Evolutionary conservation across 148 eudicot species (phyloP).

Genomic region (Simmondsia chinensis): DNA sequence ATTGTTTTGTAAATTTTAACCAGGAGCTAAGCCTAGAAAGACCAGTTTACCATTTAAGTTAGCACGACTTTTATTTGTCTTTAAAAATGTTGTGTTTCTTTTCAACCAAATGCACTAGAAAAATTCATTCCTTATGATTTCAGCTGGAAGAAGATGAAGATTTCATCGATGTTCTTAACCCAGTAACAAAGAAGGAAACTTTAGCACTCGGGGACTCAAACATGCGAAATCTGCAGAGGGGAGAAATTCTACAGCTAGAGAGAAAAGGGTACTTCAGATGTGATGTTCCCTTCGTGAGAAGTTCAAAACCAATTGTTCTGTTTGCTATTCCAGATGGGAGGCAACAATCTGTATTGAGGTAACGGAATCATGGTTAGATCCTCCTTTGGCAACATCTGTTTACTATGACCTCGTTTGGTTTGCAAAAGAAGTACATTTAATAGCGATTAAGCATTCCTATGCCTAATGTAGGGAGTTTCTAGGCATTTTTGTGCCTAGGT

Average conservation of each 20-base stretch:
- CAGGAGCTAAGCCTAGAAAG: too few relatives aligned
- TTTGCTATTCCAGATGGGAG: conserved; percentile 89
- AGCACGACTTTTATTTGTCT: background rate
- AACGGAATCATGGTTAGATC: background rate
- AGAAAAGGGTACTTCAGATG: conserved; percentile 93
- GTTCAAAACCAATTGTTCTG: conserved; percentile 72
- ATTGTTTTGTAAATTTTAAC: too few relatives aligned
- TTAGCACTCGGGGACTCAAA: conserved; percentile 82
- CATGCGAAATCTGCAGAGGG: conserved; percentile 76
- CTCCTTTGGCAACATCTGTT: background rate
- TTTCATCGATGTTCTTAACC: conserved; percentile 74
- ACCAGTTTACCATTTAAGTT: too few relatives aligned
- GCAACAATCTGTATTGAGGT: conserved; percentile 52
- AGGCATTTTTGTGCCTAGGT: too few relatives aligned
- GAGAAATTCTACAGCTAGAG: conserved; percentile 84
- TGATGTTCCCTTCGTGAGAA: conserved; percentile 65
- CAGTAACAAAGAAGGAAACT: conserved; percentile 65
- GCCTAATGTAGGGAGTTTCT: too few relatives aligned
- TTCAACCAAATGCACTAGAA: too few relatives aligned
- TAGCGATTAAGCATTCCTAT: too few relatives aligned
- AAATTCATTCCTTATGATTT: too few relatives aligned
- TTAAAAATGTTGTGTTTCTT: background rate
- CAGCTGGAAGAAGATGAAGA: conserved; percentile 93
- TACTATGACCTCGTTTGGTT: too few relatives aligned
- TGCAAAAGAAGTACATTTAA: too few relatives aligned